These are phyloP conservation scores for Candida insectorum DNA, from an alignment of 805 yeast genomes.

Conservation along the genomic window DNA sequence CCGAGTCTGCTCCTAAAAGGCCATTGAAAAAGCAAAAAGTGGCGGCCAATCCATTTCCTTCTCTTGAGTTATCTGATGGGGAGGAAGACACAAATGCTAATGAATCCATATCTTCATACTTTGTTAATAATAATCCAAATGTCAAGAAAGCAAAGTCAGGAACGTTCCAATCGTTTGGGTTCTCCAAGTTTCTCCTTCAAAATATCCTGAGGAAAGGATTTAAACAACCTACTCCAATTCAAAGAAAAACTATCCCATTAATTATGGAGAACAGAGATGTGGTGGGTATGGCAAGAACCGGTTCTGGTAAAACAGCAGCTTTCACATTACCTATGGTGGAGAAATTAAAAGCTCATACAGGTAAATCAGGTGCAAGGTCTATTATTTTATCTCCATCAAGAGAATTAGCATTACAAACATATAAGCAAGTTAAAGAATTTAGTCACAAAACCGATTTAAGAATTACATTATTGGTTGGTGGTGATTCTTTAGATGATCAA, in stretches of 20 bases:
- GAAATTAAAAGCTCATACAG: slow-evolving; percentile 74
- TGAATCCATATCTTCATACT: slow-evolving; percentile 31
- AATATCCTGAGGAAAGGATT: slow-evolving; percentile 84
- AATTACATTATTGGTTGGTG: slow-evolving; percentile 84
- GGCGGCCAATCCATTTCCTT: slow-evolving; percentile 40
- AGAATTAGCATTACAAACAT: slow-evolving; percentile 93
- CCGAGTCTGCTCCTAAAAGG: neutral
- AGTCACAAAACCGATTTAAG: slow-evolving; percentile 80
- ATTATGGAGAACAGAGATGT: slow-evolving; percentile 87
- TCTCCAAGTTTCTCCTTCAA: slow-evolving; percentile 64
- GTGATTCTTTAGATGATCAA: slow-evolving; percentile 97
- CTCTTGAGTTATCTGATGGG: slow-evolving; percentile 52
- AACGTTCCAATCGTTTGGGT: slow-evolving; percentile 85
- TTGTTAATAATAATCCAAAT: slow-evolving; percentile 36
- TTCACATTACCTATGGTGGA: slow-evolving; percentile 89
- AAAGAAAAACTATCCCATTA: slow-evolving; percentile 90
- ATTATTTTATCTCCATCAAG: slow-evolving; percentile 90
- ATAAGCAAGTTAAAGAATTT: slow-evolving; percentile 84
- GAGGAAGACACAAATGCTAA: slow-evolving; percentile 30
- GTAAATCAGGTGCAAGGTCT: slow-evolving; percentile 86
- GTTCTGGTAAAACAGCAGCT: slow-evolving; percentile 99
- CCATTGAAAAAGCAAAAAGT: slow-evolving; percentile 12
- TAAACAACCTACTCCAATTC: slow-evolving; percentile 96
- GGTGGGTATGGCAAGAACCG: slow-evolving; percentile 99
- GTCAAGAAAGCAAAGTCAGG: slow-evolving; percentile 69